These are phyloP conservation scores for Sugiyamaella floridensis DNA, from an alignment of 805 yeast genomes.

Conservation along the genomic window DNA sequence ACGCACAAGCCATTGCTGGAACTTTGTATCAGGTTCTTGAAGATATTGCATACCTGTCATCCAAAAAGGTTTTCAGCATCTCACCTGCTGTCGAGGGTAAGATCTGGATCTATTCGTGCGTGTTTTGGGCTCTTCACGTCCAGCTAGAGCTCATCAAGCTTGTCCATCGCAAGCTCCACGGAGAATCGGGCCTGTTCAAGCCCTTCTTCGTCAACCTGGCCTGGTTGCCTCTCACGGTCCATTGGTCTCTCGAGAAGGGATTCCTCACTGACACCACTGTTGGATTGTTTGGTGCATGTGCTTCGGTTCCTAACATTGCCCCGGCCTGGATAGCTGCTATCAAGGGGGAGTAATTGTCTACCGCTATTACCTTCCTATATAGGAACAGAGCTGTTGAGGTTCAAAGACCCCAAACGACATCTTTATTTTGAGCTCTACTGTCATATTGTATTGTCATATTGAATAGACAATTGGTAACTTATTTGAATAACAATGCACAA, in stretches of 20 bases:
- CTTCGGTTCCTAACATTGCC: slow-evolving; percentile 22
- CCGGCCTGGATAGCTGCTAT: slow-evolving; percentile 15
- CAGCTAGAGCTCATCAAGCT: slow-evolving; percentile 29
- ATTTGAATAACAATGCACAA: too few relatives aligned
- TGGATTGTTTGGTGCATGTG: slow-evolving; percentile 35
- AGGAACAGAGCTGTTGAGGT: too few relatives aligned
- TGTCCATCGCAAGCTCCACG: slow-evolving; percentile 9
- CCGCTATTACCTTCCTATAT: too few relatives aligned
- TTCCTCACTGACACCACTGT: slow-evolving; percentile 28
- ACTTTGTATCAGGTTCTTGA: slow-evolving; percentile 35
- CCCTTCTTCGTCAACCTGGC: slow-evolving; percentile 31
- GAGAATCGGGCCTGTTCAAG: slow-evolving; percentile 17
- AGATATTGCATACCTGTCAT: slow-evolving; percentile 34
- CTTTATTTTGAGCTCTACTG: too few relatives aligned
- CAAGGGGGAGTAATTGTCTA: neutral
- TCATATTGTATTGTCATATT: too few relatives aligned
- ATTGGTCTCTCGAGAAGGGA: slow-evolving; percentile 37
- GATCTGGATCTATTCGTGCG: slow-evolving; percentile 33
- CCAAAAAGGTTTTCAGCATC: slow-evolving; percentile 31
- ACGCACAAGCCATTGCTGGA: slow-evolving; percentile 32
- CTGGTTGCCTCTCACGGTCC: slow-evolving; percentile 37
- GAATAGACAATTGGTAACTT: too few relatives aligned
- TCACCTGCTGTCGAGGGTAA: slow-evolving; percentile 22
- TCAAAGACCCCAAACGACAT: too few relatives aligned
- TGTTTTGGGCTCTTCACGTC: slow-evolving; percentile 36